Base-by-base conservation (phyloP, 1,284 basidiomycete species). In the Fomitiporia mediterranea region DNA sequence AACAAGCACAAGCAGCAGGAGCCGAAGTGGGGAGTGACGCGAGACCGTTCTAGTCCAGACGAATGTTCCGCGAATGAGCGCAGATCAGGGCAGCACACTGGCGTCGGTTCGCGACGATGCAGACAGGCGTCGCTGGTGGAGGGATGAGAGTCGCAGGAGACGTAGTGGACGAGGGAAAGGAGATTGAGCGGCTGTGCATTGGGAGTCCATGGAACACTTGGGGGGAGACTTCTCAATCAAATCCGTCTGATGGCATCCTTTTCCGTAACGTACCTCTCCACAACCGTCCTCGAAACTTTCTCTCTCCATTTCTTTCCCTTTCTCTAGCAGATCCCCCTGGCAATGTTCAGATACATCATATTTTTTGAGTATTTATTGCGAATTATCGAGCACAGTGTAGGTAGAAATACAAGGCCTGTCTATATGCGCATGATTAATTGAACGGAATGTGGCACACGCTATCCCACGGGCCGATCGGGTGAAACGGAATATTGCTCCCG, bases 381-480 rank as follows among this genome's bases (percentile, higher is more conserved):
- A n/a, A n/a, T n/a, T n/a, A n/a, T n/a, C n/a, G n/a, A n/a, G n/a
- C n/a, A n/a, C n/a, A n/a, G n/a, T n/a, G n/a, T n/a, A n/a, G n/a
- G 11, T 37, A 13, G 35, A 38, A 54, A 32, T 56, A 56, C 55
- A 56, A 56, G n/a, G 34, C 25, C 38, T 35, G 47, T 43, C 55
- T 56, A 56, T 56, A 56, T 56, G 55, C 55, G 55, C 39, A 19
- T n/a, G n/a, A n/a, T n/a, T n/a, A n/a, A n/a, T 51, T 40, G 37
- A 56, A 32, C 21, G 28, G 27, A 37, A 35, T 21, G 13, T 11
- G 5, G 19, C 25, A 9, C 17, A 19, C 30, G 13, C 28, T 35
- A 46, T 53, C 40, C 52, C 52, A 37, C 52, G 50, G 50, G 13
- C 50, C 50, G 50, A 42, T 49, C 32, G 32, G 25, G 35, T 35